A percentile compares a stretch with the other conserved stretches of the same genome.
phyloP scores from a whole-genome alignment of 345 rosid genomes.

The Pugionium cornutum region DNA sequence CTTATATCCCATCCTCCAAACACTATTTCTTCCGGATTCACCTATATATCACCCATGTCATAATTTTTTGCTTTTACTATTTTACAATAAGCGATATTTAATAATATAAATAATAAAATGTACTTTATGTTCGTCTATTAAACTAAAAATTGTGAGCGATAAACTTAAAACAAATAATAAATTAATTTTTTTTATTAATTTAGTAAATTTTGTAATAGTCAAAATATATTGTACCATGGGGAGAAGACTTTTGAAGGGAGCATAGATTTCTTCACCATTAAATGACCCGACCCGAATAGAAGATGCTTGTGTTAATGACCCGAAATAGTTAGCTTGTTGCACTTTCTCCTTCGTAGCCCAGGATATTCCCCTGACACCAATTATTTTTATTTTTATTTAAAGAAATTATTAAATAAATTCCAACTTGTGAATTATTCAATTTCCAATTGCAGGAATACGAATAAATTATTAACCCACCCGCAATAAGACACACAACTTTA shows the following conservation, averaged over 20 bases:
- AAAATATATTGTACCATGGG: slow-evolving; percentile 66
- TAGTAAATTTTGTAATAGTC: background rate
- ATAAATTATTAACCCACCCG: slow-evolving; percentile 12
- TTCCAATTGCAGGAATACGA: slow-evolving; percentile 33
- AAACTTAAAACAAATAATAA: background rate
- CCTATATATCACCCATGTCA: slow-evolving; percentile 15
- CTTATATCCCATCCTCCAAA: slow-evolving; percentile 99
- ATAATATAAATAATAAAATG: background rate
- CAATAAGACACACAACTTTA: slow-evolving; percentile 23
- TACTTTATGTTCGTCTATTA: too few species aligned
- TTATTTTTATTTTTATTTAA: background rate
- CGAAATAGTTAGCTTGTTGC: slow-evolving; percentile 95
- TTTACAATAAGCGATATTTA: background rate
- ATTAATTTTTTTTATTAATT: too few species aligned
- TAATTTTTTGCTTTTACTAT: background rate
- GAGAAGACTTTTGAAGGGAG: slow-evolving; percentile 95
- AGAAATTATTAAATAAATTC: background rate
- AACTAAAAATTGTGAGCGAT: too few species aligned
- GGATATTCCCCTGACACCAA: slow-evolving; percentile 74
- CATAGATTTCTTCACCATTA: slow-evolving; percentile 96
- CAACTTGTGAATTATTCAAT: slow-evolving; percentile 30
- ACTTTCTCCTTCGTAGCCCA: slow-evolving; percentile 99
- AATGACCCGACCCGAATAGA: slow-evolving; percentile 88
- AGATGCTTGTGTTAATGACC: slow-evolving; percentile 94
- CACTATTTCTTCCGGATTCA: slow-evolving; percentile 73